Conservation (phyloP, 2,329 filamentous ascomycete species). For the Calonectria hongkongensis region DNA sequence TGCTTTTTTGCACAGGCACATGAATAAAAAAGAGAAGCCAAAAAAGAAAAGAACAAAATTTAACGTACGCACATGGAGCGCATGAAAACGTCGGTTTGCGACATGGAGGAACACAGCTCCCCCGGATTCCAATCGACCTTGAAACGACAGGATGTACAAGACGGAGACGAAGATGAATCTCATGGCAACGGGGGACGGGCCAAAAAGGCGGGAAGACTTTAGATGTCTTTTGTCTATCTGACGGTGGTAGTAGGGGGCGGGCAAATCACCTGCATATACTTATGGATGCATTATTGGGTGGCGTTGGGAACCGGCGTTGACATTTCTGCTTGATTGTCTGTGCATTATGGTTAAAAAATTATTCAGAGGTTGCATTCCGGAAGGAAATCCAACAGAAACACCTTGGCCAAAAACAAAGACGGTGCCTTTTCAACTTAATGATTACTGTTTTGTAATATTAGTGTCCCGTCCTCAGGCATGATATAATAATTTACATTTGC, state of each 20-base stretch:
- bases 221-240: not conserved
- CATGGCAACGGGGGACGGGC: not conserved
- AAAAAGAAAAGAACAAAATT: not conserved
- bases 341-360: conserved; percentile 21
- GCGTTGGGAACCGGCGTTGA: conserved; percentile 48
- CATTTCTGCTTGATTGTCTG: conserved; percentile 38
- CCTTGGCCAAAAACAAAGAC: conserved; percentile 1
- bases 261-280: conserved; percentile 33
- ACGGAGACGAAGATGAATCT: conserved; percentile 16
- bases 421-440: conserved; percentile 1
- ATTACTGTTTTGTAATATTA: conserved; percentile 41
- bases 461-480: conserved; percentile 11
- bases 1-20: not conserved
- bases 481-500: conserved; percentile 28
- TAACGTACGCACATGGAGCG: conserved; percentile 13
- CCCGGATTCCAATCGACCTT: not conserved
- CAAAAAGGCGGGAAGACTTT: not conserved
- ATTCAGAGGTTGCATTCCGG: conserved; percentile 24
- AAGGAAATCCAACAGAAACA: conserved; percentile 17
- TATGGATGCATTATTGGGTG: conserved; percentile 49
- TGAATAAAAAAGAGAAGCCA: not conserved
- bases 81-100: not conserved
- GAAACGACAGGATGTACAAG: conserved; percentile 12
- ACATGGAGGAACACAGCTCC: not conserved
- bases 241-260: conserved; percentile 19